Evolutionary conservation across 2,329 filamentous ascomycete genomes (phyloP).

Genomic region (Ophiostoma quercus): DNA sequence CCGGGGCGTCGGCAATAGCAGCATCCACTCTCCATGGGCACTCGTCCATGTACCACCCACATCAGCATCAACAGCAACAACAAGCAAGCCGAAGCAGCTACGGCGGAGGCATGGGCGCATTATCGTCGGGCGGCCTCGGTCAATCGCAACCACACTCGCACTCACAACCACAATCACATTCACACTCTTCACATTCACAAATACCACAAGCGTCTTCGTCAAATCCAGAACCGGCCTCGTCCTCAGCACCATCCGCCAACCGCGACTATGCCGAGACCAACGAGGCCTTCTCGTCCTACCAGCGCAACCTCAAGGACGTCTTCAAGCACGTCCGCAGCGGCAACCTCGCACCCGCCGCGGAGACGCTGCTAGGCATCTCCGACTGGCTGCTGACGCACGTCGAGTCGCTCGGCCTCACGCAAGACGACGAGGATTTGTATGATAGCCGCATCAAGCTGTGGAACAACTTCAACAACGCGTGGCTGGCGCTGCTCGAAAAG

Average conservation of each 20-base stretch:
- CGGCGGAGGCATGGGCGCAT: constrained; percentile 42
- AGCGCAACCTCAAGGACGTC: constrained; percentile 57
- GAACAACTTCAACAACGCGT: constrained; percentile 91
- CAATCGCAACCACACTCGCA: not conserved
- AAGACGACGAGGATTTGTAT: constrained; percentile 73
- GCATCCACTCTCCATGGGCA: constrained; percentile 44
- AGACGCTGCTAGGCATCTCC: constrained; percentile 49
- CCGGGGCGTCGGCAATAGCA: constrained; percentile 52
- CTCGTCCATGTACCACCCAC: constrained; percentile 57
- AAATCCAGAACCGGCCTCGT: not conserved
- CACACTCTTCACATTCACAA: not conserved
- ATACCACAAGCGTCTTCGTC: not conserved
- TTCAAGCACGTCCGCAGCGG: constrained; percentile 64
- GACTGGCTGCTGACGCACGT: constrained; percentile 54
- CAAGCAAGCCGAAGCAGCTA: constrained; percentile 52
- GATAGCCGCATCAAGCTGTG: constrained; percentile 76
- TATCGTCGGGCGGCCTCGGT: constrained; percentile 39
- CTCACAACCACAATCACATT: not conserved
- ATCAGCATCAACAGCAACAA: constrained; percentile 26
- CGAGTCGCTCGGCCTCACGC: constrained; percentile 59
- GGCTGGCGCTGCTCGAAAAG: constrained; percentile 76
- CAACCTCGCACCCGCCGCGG: constrained; percentile 46
- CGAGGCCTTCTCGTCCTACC: constrained; percentile 63
- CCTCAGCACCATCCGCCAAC: not conserved
- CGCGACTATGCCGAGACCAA: constrained; percentile 37